Evolutionary conservation across 352 stramenopile species (phyloP).

Genomic region (Pythium aphanidermatum): DNA sequence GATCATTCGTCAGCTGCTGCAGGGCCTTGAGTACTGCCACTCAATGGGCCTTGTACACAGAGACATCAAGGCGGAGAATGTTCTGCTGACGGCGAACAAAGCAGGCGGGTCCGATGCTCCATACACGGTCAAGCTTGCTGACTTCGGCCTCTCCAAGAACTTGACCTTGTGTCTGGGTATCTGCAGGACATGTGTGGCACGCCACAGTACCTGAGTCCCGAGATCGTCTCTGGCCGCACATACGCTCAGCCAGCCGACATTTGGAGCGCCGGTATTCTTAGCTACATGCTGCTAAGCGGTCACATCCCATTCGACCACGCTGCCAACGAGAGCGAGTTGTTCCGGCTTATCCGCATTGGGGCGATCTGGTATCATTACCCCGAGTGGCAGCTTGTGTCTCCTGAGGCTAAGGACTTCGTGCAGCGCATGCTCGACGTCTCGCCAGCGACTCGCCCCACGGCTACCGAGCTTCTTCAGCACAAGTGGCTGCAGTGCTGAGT

Average conservation of each 20-base stretch:
- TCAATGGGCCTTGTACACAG: conserved; percentile 87
- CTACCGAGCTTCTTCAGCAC: conserved; percentile 46
- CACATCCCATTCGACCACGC: conserved; percentile 51
- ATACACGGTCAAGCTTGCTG: conserved; percentile 86
- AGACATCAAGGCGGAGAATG: conserved; percentile 82
- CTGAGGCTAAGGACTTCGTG: conserved; percentile 83
- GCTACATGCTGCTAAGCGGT: conserved; percentile 87
- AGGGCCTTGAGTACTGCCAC: conserved; percentile 85
- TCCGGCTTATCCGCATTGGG: conserved; percentile 86
- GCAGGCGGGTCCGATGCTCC: conserved; percentile 28
- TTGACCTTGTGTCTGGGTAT: conserved; percentile 80
- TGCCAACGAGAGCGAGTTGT: conserved; percentile 40
- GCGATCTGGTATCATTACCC: conserved; percentile 90
- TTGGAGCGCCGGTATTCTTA: conserved; percentile 94
- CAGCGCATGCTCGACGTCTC: conserved; percentile 84
- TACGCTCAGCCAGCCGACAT: conserved; percentile 93
- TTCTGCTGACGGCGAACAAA: conserved; percentile 43
- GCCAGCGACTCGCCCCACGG: conserved; percentile 54
- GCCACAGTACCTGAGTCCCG: conserved; percentile 94
- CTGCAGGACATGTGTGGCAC: conserved; percentile 94
- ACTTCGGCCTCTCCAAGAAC: conserved; percentile 89
- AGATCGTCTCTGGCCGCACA: conserved; percentile 89
- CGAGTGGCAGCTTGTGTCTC: conserved; percentile 77
- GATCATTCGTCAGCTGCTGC: conserved; percentile 73
- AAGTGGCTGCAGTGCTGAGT: conserved; percentile 35